Conservation (phyloP, 176 grass and related monocot species). For the Aechmea fasciata region DNA sequence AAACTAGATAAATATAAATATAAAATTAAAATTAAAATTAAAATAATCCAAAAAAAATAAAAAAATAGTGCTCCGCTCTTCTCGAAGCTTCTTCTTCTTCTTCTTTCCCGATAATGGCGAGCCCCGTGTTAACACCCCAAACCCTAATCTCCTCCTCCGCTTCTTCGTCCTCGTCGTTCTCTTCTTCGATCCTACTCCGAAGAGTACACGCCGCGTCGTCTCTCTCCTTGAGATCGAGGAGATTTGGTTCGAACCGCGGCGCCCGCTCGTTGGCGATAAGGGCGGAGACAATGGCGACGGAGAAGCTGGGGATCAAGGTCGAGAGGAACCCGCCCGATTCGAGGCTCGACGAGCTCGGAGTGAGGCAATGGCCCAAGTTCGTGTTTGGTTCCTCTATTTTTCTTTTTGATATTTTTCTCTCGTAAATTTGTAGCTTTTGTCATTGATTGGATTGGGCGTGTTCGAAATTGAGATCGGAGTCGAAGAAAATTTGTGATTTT, state of each 20-base stretch:
- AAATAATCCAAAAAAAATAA: background rate
- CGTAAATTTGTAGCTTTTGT: background rate
- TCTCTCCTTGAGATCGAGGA: background rate
- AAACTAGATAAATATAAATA: conserved; percentile 1
- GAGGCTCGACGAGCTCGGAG: conserved; percentile 64
- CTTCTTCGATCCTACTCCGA: conserved; percentile 12
- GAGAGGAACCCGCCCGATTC: conserved; percentile 78
- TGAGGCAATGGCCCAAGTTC: conserved; percentile 84
- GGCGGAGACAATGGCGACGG: conserved; percentile 65
- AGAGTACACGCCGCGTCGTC: background rate
- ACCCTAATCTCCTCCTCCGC: conserved; percentile 18
- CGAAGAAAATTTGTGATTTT: no score
- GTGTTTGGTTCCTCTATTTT: background rate
- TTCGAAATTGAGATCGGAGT: no score
- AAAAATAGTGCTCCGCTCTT: background rate
- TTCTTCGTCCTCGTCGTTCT: conserved; percentile 14
- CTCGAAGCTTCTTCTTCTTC: background rate
- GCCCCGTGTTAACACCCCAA: conserved; percentile 28
- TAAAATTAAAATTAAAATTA: background rate
- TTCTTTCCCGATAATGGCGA: conserved; percentile 31
- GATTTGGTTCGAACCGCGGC: background rate
- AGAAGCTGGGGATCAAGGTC: conserved; percentile 75
- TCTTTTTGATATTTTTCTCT: background rate
- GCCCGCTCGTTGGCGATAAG: conserved; percentile 17
- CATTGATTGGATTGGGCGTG: no score